A percentile compares a stretch with the other conserved stretches of the same genome.
Conservation (phyloP, 495 filamentous ascomycete species). For the Hyaloscypha variabilis region DNA sequence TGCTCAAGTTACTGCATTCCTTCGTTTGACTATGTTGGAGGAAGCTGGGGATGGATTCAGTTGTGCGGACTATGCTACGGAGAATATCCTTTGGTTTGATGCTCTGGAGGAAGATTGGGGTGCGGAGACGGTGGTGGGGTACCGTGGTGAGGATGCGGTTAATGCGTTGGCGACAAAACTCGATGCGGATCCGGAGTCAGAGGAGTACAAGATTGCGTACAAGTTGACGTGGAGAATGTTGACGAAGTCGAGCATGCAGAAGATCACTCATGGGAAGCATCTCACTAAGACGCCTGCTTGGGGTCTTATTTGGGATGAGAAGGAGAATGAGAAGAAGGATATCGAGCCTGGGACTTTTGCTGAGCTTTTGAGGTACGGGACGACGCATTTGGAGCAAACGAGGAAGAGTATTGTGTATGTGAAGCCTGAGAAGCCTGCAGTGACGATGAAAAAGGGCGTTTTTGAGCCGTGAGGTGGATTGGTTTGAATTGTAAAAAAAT, state of each 20-base stretch:
- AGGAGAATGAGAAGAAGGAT: conserved; percentile 36
- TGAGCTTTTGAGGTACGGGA: conserved; percentile 39
- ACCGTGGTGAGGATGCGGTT: no score
- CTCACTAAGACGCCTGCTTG: not conserved
- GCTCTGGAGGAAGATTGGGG: no score
- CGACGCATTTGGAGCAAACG: conserved; percentile 39
- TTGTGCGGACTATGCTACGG: no score
- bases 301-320: conserved; percentile 29
- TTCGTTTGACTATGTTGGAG: no score
- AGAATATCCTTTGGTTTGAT: no score
- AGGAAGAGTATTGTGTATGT: not conserved
- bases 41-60: no score
- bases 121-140: no score
- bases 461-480: not conserved
- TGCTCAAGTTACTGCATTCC: no score
- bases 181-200: no score
- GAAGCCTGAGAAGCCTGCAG: not conserved
- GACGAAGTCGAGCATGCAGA: conserved; percentile 25
- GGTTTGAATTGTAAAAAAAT: not conserved
- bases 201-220: no score
- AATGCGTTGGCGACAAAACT: no score
- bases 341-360: conserved; percentile 39
- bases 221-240: conserved; percentile 35
- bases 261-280: no score
- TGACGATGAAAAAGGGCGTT: not conserved